Conservation (phyloP, 2,329 filamentous ascomycete genomes). For the Onygena corvina region DNA sequence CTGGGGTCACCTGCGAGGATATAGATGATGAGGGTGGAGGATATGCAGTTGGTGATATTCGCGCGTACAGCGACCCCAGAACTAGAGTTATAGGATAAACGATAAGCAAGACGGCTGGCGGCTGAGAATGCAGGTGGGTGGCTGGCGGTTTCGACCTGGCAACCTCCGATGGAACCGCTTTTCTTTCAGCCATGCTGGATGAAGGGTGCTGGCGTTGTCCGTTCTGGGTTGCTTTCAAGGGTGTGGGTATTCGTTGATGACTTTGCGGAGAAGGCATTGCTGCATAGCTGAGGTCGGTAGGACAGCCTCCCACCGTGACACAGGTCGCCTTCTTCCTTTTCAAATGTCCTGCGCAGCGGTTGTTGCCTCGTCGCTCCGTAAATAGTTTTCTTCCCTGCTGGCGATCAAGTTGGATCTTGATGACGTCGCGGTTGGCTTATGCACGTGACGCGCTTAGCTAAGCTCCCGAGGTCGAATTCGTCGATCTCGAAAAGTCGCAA, state of each 20-base stretch:
- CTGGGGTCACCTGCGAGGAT: constrained; percentile 4
- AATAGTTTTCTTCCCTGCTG: neutral
- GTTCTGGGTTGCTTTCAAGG: neutral
- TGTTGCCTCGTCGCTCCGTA: neutral
- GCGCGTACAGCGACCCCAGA: constrained; percentile 69
- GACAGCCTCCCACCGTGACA: neutral
- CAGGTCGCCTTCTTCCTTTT: too few species aligned
- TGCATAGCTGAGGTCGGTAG: neutral
- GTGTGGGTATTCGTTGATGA: constrained; percentile 3
- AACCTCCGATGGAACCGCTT: neutral
- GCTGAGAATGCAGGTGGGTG: constrained; percentile 15
- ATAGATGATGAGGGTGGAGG: constrained; percentile 15
- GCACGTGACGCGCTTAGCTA: constrained; percentile 5
- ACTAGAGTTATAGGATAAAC: constrained; percentile 68
- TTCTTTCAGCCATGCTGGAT: neutral
- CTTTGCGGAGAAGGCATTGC: neutral
- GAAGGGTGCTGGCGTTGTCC: neutral
- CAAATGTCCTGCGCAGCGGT: neutral
- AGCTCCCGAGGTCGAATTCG: neutral
- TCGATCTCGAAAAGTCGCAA: too few species aligned
- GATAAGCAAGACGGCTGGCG: constrained; percentile 53
- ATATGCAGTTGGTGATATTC: constrained; percentile 59
- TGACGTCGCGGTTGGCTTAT: neutral
- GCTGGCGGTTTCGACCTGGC: neutral
- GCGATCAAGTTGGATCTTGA: constrained; percentile 3